These are phyloP conservation scores for Coniochaeta ligniaria DNA, from an alignment of 2,329 filamentous ascomycete species.

Conservation along the genomic window DNA sequence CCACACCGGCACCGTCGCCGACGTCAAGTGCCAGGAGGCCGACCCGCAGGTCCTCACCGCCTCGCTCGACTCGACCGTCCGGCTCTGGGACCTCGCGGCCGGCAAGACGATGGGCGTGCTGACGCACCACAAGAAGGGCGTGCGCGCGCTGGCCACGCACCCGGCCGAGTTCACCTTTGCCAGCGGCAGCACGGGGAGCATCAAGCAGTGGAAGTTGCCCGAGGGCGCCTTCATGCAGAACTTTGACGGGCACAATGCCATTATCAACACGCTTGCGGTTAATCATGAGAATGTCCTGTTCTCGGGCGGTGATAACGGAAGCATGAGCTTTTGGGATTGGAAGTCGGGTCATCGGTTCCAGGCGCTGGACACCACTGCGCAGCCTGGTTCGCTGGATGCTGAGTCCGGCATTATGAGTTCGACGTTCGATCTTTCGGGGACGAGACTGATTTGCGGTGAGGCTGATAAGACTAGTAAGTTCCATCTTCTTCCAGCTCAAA, in stretches of 20 bases:
- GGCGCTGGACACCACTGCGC: slow-evolving; percentile 80
- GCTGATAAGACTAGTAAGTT: slow-evolving; percentile 82
- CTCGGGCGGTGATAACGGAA: slow-evolving; percentile 91
- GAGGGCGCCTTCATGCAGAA: slow-evolving; percentile 99
- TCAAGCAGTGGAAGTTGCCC: slow-evolving; percentile 99
- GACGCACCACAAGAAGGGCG: slow-evolving; percentile 98
- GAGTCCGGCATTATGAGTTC: slow-evolving; percentile 93
- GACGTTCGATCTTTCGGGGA: slow-evolving; percentile 81
- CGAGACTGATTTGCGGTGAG: slow-evolving; percentile 88
- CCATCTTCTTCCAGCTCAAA: not conserved
- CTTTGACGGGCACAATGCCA: slow-evolving; percentile 91
- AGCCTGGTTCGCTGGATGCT: slow-evolving; percentile 88
- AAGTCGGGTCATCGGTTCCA: slow-evolving; percentile 93
- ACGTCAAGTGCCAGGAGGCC: slow-evolving; percentile 87
- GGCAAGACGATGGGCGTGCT: slow-evolving; percentile 94
- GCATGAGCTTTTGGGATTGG: slow-evolving; percentile 98
- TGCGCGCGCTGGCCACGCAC: slow-evolving; percentile 76
- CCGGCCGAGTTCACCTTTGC: slow-evolving; percentile 96
- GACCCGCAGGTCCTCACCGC: slow-evolving; percentile 92
- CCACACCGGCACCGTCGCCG: slow-evolving; percentile 84
- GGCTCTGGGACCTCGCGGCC: slow-evolving; percentile 91
- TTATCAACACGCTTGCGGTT: slow-evolving; percentile 88
- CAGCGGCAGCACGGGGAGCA: slow-evolving; percentile 81
- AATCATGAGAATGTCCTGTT: slow-evolving; percentile 96
- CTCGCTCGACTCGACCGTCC: slow-evolving; percentile 86